Base-by-base conservation (phyloP, 306 rosid genomes). In the Ormosia semicastrata region DNA sequence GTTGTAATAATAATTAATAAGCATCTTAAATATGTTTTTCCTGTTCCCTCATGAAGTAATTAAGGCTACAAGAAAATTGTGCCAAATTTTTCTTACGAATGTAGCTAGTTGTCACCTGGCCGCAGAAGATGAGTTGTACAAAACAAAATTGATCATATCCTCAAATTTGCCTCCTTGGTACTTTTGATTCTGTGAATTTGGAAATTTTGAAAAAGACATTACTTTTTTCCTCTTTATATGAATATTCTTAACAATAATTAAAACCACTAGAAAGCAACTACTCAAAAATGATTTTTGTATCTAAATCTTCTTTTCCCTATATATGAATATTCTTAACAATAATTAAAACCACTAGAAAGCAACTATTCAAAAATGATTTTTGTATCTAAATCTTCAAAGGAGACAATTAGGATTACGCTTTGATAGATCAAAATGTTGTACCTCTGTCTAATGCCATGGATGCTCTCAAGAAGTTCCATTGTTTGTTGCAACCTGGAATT, bases 401-500 rank as follows among this genome's bases (percentile, higher is more conserved):
- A 47, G 46, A 47, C 60, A 47, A 56, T 24, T 64, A 62, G 73
- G 81, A 32, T 66, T 17, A 60, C 56, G 24, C 40, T 56, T 32
- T 37, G 5, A 54, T 53, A 66, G 71, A 81, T 14, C 56, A 60
- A 83, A 69, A 66, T 52, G 50, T 62, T 39, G 66, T 81, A 93
- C 98, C 98, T 95, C 82, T 86, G 84, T 78, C 98, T 87, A 73
- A 92, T 75, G 53, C 73, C 80, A 34, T 83, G 82, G 74, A 93
- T 78, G 87, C 87, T 83, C 75, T 93, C 94, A 65, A 93, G 95
- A 85, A 95, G 93, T 69, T 93, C 93, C 78, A 59, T 47, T 15
- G 87, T 88, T 91, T 86, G 91, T 54, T 87, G 94, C 88, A 91
- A 90, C 88, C 87, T 93, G 47, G 80, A 85, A 79, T 89, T 87